Percentiles rank a stretch among this genome's conserved stretches.
These are phyloP conservation scores for Leishmania gerbilli DNA, from an alignment of 208 protist species.

Conservation along the genomic window DNA sequence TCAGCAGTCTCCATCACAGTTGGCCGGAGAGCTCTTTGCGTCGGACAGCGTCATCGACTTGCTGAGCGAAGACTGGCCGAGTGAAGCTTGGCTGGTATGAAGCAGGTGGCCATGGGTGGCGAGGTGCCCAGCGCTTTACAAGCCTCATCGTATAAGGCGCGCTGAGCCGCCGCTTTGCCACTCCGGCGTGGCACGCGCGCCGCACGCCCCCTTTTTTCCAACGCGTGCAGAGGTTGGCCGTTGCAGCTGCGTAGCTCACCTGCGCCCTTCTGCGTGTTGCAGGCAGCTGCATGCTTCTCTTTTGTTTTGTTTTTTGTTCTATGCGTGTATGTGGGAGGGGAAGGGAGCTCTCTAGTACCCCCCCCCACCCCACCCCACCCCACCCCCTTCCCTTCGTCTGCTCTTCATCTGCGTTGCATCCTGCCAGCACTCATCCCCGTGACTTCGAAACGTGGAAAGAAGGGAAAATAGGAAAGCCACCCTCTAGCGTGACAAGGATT, in stretches of 20 bases:
- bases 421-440: neutral
- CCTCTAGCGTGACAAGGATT: neutral
- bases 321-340: neutral
- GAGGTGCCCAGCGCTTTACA: neutral
- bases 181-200: neutral
- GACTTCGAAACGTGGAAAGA: neutral
- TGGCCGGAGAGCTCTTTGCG: neutral
- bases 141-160: neutral
- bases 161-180: neutral
- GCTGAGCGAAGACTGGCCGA: constrained; percentile 6
- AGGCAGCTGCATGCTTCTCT: neutral
- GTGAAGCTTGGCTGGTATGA: neutral
- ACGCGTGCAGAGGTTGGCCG: neutral
- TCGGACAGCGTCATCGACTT: neutral
- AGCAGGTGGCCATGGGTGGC: neutral
- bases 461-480: neutral
- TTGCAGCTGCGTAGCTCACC: neutral
- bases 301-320: neutral
- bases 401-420: neutral
- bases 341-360: neutral
- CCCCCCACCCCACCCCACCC: neutral
- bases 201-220: neutral
- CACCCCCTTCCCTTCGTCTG: neutral
- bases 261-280: neutral
- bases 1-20: neutral